phyloP scores from a whole-genome alignment of 768 basidiomycete genomes.

The Goffeauzyma gilvescens region DNA sequence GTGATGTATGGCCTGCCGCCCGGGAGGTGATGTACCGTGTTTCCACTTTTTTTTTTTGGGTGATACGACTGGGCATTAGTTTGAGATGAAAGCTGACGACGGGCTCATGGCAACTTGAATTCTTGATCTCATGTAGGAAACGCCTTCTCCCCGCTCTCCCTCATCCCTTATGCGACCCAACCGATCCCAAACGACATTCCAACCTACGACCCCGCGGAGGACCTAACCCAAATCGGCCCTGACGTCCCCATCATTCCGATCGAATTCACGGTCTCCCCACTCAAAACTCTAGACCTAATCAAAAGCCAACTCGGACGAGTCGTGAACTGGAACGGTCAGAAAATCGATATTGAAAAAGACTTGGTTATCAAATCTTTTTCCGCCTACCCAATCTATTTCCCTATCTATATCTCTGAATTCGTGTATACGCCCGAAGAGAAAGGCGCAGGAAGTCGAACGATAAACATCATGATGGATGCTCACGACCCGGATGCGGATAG shows the following conservation, averaged over 20 bases:
- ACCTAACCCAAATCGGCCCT: background rate
- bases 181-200: background rate
- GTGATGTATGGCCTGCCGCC: too few relatives aligned
- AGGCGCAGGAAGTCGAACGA: too few relatives aligned
- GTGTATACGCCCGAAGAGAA: background rate
- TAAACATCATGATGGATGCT: too few relatives aligned
- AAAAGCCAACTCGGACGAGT: background rate
- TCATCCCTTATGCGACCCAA: background rate
- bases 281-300: background rate
- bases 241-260: background rate
- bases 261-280: background rate
- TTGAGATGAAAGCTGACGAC: too few relatives aligned
- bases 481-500: too few relatives aligned
- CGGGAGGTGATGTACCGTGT: too few relatives aligned
- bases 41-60: too few relatives aligned
- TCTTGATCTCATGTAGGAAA: too few relatives aligned
- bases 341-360: background rate
- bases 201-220: background rate
- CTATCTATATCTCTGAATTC: background rate
- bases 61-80: too few relatives aligned
- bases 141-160: background rate
- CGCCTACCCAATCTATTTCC: background rate
- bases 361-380: background rate
- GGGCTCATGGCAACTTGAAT: too few relatives aligned
- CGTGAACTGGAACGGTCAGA: background rate